Conservation (phyloP, 768 basidiomycete genomes). For the Kwoniella mangroviensis region DNA sequence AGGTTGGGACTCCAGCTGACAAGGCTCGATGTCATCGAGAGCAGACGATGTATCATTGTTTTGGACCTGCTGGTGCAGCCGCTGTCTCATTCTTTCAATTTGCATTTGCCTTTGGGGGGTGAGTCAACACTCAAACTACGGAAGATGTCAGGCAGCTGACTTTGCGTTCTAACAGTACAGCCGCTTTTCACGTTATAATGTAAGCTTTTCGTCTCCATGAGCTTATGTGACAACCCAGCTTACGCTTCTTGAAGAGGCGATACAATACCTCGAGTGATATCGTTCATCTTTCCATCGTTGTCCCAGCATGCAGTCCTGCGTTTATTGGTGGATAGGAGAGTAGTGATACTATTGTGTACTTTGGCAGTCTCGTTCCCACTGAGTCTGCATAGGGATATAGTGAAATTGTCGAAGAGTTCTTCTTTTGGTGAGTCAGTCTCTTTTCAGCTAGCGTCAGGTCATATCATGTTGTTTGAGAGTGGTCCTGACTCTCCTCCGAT, state of each 20-base stretch:
- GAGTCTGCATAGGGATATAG: slow-evolving; percentile 94
- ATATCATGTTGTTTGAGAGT: no score
- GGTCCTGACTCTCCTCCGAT: no score
- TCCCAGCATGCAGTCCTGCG: slow-evolving; percentile 72
- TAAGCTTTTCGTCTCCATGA: slow-evolving; percentile 51
- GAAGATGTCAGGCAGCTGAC: not conserved
- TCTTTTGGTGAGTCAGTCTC: slow-evolving; percentile 86
- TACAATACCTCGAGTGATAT: slow-evolving; percentile 92
- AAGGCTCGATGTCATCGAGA: not conserved
- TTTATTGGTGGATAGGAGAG: slow-evolving; percentile 80
- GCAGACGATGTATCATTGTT: slow-evolving; percentile 84
- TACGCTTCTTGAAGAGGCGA: slow-evolving; percentile 65
- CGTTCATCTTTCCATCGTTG: slow-evolving; percentile 74
- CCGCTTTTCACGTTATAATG: slow-evolving; percentile 96
- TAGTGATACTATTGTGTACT: slow-evolving; percentile 86
- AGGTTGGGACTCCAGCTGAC: no score
- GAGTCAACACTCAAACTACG: not conserved
- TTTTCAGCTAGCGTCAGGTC: no score
- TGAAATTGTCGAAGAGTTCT: slow-evolving; percentile 91
- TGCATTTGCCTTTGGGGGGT: slow-evolving; percentile 92
- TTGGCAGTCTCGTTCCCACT: slow-evolving; percentile 89
- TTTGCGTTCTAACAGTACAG: slow-evolving; percentile 67
- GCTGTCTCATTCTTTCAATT: slow-evolving; percentile 98
- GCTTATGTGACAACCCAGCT: not conserved
- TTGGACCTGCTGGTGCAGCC: slow-evolving; percentile 86